A percentile compares a stretch with the other conserved stretches of the same genome.
phyloP scores from a whole-genome alignment of 345 rosid genomes.

The Geranium rotundifolium region DNA sequence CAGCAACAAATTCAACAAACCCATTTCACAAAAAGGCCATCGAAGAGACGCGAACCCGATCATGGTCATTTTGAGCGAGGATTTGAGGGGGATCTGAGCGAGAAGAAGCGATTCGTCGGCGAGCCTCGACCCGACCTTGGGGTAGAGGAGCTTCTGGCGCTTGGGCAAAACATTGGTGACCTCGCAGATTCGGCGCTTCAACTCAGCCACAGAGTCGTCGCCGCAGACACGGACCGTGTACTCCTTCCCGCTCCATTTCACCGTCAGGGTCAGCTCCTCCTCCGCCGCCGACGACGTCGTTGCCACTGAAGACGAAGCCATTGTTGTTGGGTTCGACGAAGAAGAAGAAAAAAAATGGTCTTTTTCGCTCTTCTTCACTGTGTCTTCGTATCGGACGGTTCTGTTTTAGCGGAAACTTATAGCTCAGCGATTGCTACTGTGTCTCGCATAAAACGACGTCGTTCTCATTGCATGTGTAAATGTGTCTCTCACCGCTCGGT shows the following conservation, averaged over 20 bases:
- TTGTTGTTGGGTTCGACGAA: neutral
- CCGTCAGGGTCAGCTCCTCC: constrained; percentile 68
- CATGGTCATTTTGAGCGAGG: constrained; percentile 94
- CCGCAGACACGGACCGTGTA: constrained; percentile 75
- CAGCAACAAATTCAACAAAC: neutral
- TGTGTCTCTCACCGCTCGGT: too few relatives aligned
- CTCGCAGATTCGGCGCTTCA: constrained; percentile 85
- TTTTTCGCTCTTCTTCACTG: neutral
- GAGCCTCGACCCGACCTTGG: constrained; percentile 76
- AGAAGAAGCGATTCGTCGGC: constrained; percentile 65
- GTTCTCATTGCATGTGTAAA: too few relatives aligned
- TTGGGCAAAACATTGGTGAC: constrained; percentile 75
- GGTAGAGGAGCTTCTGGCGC: constrained; percentile 92
- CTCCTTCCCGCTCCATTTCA: constrained; percentile 94
- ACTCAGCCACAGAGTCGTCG: constrained; percentile 79
- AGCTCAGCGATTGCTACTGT: too few relatives aligned
- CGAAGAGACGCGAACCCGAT: constrained; percentile 46
- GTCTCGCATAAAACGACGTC: too few relatives aligned
- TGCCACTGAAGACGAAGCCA: neutral
- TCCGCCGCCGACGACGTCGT: constrained; percentile 25
- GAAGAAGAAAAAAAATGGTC: neutral
- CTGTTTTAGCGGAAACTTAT: too few relatives aligned
- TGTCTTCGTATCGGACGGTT: neutral
- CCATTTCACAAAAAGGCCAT: neutral
- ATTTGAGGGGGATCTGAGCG: constrained; percentile 64